Evolutionary conservation across 2,329 filamentous ascomycete species (phyloP).

Genomic region (Phyllosticta citriasiana): DNA sequence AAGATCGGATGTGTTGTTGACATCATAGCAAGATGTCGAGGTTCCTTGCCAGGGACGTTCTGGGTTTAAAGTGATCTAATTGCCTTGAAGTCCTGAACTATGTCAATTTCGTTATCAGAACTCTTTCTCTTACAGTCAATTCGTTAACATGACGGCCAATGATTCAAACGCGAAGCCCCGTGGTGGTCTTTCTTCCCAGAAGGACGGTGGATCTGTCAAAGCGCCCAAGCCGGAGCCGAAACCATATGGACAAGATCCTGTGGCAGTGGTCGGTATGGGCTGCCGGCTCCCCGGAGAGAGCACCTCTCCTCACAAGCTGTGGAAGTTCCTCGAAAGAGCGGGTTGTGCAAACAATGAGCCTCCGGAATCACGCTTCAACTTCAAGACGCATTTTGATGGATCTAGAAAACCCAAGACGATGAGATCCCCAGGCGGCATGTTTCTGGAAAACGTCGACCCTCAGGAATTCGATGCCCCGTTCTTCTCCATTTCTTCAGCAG

Average conservation of each 20-base stretch:
- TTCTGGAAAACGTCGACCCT: constrained; percentile 27
- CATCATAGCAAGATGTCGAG: too few relatives aligned
- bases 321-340: constrained; percentile 18
- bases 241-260: constrained; percentile 13
- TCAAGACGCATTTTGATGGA: constrained; percentile 24
- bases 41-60: too few relatives aligned
- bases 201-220: too few relatives aligned
- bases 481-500: constrained; percentile 16
- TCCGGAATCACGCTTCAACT: constrained; percentile 22
- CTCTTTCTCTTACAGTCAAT: too few relatives aligned
- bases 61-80: too few relatives aligned
- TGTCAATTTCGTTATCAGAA: too few relatives aligned
- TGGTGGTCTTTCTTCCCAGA: too few relatives aligned
- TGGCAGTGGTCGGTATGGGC: constrained; percentile 13
- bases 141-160: too few relatives aligned
- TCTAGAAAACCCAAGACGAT: constrained; percentile 26
- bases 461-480: constrained; percentile 26
- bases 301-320: constrained; percentile 7
- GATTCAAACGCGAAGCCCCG: too few relatives aligned
- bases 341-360: constrained; percentile 18
- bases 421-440: constrained; percentile 28
- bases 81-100: too few relatives aligned
- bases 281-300: constrained; percentile 11
- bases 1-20: too few relatives aligned
- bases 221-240: background rate